Percentiles rank a stretch among this genome's conserved stretches.
These are phyloP conservation scores for Acorus gramineus DNA, from an alignment of 106 monocot species.

Conservation along the genomic window DNA sequence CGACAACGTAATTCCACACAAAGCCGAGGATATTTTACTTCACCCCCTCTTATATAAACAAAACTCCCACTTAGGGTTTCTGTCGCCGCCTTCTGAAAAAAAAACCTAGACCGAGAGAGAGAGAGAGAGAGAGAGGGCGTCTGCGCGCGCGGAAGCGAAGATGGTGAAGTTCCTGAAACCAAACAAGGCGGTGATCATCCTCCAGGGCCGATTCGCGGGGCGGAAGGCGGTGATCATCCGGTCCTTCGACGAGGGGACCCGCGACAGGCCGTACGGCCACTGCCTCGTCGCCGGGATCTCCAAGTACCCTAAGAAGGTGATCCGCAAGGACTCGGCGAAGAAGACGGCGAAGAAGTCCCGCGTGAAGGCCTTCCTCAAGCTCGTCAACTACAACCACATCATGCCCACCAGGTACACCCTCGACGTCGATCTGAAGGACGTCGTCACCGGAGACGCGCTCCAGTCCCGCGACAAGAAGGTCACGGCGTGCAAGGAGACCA, in stretches of 20 bases:
- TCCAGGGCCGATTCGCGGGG: conserved; percentile 53
- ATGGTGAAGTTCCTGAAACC: conserved; percentile 73
- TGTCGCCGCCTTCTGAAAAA: too few relatives aligned
- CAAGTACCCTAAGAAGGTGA: conserved; percentile 59
- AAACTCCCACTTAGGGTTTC: too few relatives aligned
- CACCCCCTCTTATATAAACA: too few relatives aligned
- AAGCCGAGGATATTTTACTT: too few relatives aligned
- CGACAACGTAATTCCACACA: too few relatives aligned
- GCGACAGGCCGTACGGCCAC: conserved; percentile 55
- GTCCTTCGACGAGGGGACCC: conserved; percentile 51
- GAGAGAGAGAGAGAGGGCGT: not conserved
- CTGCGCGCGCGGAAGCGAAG: not conserved
- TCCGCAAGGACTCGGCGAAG: conserved; percentile 54
- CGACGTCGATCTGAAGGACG: conserved; percentile 60
- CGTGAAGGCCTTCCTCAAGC: conserved; percentile 56
- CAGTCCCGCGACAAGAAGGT: conserved; percentile 47
- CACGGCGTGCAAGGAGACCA: conserved; percentile 34
- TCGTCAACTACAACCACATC: conserved; percentile 60
- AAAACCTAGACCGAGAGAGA: too few relatives aligned
- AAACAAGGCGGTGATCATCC: conserved; percentile 53
- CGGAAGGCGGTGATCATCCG: conserved; percentile 56
- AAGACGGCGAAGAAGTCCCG: conserved; percentile 51
- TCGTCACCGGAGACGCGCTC: conserved; percentile 31
- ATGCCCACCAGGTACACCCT: conserved; percentile 59
- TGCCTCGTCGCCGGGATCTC: conserved; percentile 48